Conservation (phyloP, 2,329 filamentous ascomycete genomes). For the Corinectria fuckeliana region DNA sequence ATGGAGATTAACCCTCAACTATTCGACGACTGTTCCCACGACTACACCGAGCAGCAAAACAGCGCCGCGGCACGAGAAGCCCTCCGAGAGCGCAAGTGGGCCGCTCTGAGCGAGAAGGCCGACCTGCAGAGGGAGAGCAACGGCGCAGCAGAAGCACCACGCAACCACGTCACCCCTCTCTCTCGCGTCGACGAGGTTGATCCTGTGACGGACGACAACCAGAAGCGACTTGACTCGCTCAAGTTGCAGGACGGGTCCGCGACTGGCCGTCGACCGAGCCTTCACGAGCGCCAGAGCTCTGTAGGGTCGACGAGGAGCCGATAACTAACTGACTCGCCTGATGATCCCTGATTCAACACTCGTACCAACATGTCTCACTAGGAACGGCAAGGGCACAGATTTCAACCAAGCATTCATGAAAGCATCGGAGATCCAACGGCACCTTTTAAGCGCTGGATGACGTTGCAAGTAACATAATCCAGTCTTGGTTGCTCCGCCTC, state of each 20-base stretch:
- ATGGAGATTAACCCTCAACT: conserved; percentile 99
- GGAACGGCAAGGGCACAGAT: conserved; percentile 16
- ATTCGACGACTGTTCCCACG: conserved; percentile 97
- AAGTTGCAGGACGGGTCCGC: conserved; percentile 78
- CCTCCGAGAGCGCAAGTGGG: conserved; percentile 86
- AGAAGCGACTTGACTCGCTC: conserved; percentile 86
- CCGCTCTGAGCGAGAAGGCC: conserved; percentile 80
- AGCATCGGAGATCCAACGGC: conserved; percentile 5
- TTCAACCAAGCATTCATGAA: conserved; percentile 16
- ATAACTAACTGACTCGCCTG: conserved; percentile 41
- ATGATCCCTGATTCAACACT: conserved; percentile 10
- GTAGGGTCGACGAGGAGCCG: conserved; percentile 60
- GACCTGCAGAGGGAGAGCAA: conserved; percentile 65
- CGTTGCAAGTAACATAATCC: conserved; percentile 2
- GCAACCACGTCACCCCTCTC: conserved; percentile 50
- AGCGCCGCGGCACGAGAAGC: conserved; percentile 85
- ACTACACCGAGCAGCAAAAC: conserved; percentile 97
- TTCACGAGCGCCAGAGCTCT: conserved; percentile 67
- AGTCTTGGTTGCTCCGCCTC: conserved; percentile 2
- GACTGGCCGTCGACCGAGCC: conserved; percentile 59
- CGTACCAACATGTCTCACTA: conserved; percentile 14
- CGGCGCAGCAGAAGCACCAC: conserved; percentile 42
- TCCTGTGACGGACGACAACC: conserved; percentile 79
- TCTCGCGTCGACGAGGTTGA: conserved; percentile 77
- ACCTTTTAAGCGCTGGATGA: conserved; percentile 1